Base-by-base conservation (phyloP, 257 asterid genomes). In the Solanum bukasovii region DNA sequence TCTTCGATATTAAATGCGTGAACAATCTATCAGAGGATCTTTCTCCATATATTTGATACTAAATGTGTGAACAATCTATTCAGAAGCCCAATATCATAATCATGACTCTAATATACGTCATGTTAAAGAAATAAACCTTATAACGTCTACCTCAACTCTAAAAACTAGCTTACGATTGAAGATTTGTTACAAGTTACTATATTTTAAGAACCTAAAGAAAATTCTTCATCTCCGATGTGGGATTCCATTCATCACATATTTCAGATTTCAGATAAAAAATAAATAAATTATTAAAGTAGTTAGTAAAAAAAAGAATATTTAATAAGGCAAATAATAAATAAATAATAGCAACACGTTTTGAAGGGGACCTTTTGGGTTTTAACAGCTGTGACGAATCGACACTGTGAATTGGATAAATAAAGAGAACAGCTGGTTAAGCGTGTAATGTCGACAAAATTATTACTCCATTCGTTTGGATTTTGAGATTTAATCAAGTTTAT, bases 391-490 rank as follows among this genome's bases (percentile, higher is more conserved):
- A 77, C 59, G 61, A 77, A 18, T 40, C 63, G 14, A 77, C 61
- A 52, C 34, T 77, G 84, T 29, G 31, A 23, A 77, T n/a, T 77
- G 23, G 3, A 40, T 77, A 77, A 40, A 38, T 13, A 12, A 44
- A 40, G 14, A 40, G 31, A 73, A 40, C 83, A 74, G 83, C 33
- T 37, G 81, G 83, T 27, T 11, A 12, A 7, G n/a, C 35, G 61
- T 40, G 84, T 77, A 77, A 77, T 77, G 84, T n/a, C 84, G 59
- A 77, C 59, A 25, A 77, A 77, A 77, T 38, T 77, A 77, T 77
- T 59, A 3, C 12, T 20, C 25, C n/a, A 0, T 20, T 1, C 3
- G 8, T 56, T 56, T 14, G 0, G 2, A 56, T 20, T 20, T 56
- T n/a, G 67, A 59, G 25, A 59, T 59, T 56, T 1, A 59, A 7